Percentiles rank a stretch among this genome's conserved stretches.
Evolutionary conservation across 225 moss, liverwort and hornwort species (phyloP).

Genomic region (Straminergon stramineum): DNA sequence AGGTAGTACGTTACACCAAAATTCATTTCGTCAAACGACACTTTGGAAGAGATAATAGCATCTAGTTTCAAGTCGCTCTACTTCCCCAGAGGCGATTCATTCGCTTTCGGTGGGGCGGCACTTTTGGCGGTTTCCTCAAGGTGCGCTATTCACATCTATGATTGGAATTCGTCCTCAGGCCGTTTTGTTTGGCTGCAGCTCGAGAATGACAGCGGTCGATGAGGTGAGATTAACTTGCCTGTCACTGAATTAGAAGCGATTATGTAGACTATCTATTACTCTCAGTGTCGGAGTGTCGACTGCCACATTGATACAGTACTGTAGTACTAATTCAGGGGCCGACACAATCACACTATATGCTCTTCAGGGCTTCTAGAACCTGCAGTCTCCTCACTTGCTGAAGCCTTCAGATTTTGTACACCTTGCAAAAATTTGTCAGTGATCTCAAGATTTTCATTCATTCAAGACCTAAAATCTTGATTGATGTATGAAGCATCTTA

Average conservation of each 20-base stretch:
- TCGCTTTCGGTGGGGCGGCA: background rate
- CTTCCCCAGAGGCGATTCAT: background rate
- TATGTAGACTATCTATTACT: too few species aligned
- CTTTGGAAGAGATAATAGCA: too few species aligned
- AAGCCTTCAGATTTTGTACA: background rate
- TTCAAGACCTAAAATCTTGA: background rate
- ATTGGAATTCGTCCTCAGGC: background rate
- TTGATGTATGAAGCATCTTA: background rate
- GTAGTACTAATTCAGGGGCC: background rate
- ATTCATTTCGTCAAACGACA: background rate
- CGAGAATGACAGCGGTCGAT: background rate
- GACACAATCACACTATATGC: background rate
- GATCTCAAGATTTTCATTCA: background rate
- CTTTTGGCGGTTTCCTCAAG: background rate
- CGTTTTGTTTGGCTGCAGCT: background rate
- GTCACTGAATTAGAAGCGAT: background rate
- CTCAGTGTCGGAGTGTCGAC: background rate
- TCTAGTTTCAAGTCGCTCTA: background rate
- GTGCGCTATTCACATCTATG: background rate
- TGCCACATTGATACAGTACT: too few species aligned
- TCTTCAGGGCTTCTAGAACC: too few species aligned
- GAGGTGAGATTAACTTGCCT: background rate
- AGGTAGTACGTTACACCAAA: too few species aligned
- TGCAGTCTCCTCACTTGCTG: background rate
- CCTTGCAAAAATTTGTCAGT: background rate